phyloP scores from a whole-genome alignment of 805 yeast genomes.

The Wickerhamiella lipophila region DNA sequence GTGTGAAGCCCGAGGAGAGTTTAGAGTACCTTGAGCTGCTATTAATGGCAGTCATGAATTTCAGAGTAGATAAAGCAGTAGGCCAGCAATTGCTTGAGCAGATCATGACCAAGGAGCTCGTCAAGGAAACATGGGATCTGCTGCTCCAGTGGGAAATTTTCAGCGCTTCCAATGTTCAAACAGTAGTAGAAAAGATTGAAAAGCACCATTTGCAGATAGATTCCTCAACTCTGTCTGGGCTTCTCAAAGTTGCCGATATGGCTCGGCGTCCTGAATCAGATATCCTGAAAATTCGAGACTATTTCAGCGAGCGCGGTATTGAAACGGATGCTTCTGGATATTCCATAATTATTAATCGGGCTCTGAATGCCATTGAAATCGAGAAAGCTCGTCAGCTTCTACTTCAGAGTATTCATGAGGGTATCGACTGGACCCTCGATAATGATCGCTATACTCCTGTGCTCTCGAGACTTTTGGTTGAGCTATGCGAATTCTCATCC shows the following conservation, averaged over 20 bases:
- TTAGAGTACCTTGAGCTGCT: conserved; percentile 24
- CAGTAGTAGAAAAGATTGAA: conserved; percentile 16
- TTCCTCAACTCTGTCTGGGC: conserved; percentile 20
- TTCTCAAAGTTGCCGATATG: conserved; percentile 23
- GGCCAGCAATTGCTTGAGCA: conserved; percentile 13
- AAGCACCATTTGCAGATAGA: conserved; percentile 20
- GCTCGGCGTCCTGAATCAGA: conserved; percentile 22
- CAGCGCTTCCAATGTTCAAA: conserved; percentile 14
- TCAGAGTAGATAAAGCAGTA: conserved; percentile 17
- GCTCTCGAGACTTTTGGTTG: conserved; percentile 25
- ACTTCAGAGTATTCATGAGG: conserved; percentile 29
- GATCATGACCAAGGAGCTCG: conserved; percentile 14
- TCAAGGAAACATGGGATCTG: conserved; percentile 29
- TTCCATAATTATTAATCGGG: conserved; percentile 29
- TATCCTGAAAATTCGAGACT: conserved; percentile 20
- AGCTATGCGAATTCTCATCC: conserved; percentile 23
- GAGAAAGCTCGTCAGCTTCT: conserved; percentile 29
- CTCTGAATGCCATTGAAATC: conserved; percentile 24
- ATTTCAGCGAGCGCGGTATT: conserved; percentile 29
- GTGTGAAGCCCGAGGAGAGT: conserved; percentile 11
- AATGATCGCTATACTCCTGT: conserved; percentile 18
- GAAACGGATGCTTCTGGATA: conserved; percentile 31
- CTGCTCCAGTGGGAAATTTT: conserved; percentile 28
- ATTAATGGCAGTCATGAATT: conserved; percentile 22
- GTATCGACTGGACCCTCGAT: conserved; percentile 36